Base-by-base conservation (phyloP, 805 yeast genomes). In the Candida railenensis region DNA sequence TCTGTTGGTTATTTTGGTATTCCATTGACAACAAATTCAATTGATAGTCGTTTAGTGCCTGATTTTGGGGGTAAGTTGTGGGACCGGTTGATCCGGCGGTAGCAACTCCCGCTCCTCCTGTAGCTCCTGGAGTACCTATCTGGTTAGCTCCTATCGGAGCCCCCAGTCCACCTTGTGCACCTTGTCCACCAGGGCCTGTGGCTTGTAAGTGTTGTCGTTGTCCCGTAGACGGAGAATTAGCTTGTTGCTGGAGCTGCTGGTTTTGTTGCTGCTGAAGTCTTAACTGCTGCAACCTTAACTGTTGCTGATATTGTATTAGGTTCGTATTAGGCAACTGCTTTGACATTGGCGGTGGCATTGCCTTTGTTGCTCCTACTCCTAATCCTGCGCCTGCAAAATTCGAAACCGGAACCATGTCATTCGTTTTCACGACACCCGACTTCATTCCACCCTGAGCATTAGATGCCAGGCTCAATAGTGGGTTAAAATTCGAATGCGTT, bases 211-310 rank as follows among this genome's bases (percentile, higher is more conserved):
- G 42, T 40, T 36, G 51, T 15, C 43, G 52, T 20, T 22, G n/a
- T 30, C 49, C 46, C 22, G 33, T 34, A 32, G 46, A 3, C 8
- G 49, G 28, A 32, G 15, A 43, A 30, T 37, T 21, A 25, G 20
- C 45, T 12, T 28, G n/a, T 15, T 37, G 56, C 40, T 49, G 50
- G 14, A 41, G 34, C 19, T 52, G 53, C 28, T 53, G 63, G 25
- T 56, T 61, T 45, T 56, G 62, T 37, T 57, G 62, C 33, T 50
- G 54, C 34, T 58, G 63, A 21, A 48, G 44, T 50, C 53, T 53
- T 55, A 60, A 49, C 40, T 59, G 65, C 46, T 61, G 64, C 37
- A 58, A 51, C 34, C 58, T 46, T 25, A 55, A 51, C 44, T 58
- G 63, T 36, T 54, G 61, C 38, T 54, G 63, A 42, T 55, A 53